Percentiles rank a stretch among this genome's conserved stretches.
These are phyloP conservation scores for Penicillium sp. DNA, from an alignment of 2,329 filamentous ascomycete genomes.

Conservation along the genomic window DNA sequence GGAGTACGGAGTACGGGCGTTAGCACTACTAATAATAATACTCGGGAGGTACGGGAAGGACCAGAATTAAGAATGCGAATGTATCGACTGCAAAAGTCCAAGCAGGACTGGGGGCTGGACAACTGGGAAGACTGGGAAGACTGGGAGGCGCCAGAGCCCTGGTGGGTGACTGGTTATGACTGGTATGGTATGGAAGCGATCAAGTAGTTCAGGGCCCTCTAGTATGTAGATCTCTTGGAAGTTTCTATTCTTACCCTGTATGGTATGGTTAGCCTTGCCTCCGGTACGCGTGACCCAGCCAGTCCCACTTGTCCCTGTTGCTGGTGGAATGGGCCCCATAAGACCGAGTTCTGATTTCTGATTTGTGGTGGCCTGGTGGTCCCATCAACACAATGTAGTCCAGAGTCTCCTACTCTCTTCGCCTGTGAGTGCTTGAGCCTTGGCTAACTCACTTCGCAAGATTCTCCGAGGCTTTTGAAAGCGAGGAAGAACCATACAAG, in stretches of 20 bases:
- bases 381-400: not conserved
- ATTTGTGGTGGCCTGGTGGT: not conserved
- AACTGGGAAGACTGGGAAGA: not conserved
- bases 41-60: constrained; percentile 7
- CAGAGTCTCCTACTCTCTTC: too few relatives aligned
- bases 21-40: constrained; percentile 22
- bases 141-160: constrained; percentile 10
- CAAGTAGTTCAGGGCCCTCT: not conserved
- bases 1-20: not conserved
- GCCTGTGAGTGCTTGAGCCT: too few relatives aligned
- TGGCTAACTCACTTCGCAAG: not conserved
- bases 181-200: not conserved
- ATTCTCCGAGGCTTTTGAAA: not conserved
- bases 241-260: not conserved
- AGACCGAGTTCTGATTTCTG: not conserved
- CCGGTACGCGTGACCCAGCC: not conserved
- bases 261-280: not conserved
- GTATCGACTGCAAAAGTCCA: not conserved
- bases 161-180: not conserved
- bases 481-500: not conserved
- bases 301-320: not conserved
- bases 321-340: not conserved
- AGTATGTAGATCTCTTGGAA: not conserved
- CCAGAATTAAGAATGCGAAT: not conserved
- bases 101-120: not conserved